phyloP scores from a whole-genome alignment of 148 eudicot genomes.

The Rheum nobile region DNA sequence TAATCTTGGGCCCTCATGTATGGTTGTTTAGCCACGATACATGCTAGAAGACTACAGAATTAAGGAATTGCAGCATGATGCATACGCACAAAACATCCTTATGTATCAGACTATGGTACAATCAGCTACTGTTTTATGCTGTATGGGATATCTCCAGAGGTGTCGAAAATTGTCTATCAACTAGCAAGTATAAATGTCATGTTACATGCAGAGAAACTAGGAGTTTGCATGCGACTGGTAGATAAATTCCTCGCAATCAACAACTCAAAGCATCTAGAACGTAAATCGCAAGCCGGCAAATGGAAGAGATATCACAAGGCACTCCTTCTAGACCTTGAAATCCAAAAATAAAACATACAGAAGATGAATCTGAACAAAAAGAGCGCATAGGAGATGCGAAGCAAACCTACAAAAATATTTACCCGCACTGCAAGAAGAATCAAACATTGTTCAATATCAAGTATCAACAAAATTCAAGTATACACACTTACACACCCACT shows the following conservation, averaged over 20 bases:
- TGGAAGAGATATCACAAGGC: too few relatives aligned
- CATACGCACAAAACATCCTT: background rate
- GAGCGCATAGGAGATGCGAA: background rate
- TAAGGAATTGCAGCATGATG: background rate
- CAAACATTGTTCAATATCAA: too few relatives aligned
- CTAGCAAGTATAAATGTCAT: background rate
- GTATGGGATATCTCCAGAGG: background rate
- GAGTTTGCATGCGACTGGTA: too few relatives aligned
- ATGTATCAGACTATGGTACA: background rate
- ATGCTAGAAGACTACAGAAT: background rate
- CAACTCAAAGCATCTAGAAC: background rate
- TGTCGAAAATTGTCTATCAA: background rate
- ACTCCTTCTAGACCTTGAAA: background rate
- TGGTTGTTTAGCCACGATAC: background rate
- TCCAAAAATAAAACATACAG: background rate
- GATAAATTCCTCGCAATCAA: background rate
- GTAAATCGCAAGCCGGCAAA: too few relatives aligned
- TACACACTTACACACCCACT: too few relatives aligned
- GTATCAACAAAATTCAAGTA: too few relatives aligned
- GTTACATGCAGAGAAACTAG: background rate
- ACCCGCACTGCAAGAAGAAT: constrained; percentile 11
- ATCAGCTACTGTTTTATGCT: background rate
- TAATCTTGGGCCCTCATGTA: background rate
- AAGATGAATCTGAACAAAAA: background rate
- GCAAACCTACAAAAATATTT: background rate